Evolutionary conservation across 306 rosid species (phyloP), one percentile per base, ranked within the genome.

Genomic region (Vicia villosa): DNA sequence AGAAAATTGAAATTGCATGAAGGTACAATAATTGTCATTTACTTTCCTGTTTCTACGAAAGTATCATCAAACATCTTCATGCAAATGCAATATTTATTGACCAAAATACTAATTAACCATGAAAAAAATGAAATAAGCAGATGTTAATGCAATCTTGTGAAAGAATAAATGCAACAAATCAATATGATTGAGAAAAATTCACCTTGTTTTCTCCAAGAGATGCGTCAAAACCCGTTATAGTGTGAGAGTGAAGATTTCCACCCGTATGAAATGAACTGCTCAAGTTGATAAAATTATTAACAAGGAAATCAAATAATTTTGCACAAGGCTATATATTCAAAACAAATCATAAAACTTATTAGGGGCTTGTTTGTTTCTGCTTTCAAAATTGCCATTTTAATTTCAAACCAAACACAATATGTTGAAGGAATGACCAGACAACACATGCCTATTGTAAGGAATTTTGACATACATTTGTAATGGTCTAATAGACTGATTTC

Each of bases 131-230:
- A 17, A 59, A 40, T 4, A 15, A 21, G 47, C n/a, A 63, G 37
- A 16, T 5, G 16, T 47, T 34, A 9, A 42, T 17, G 54, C 36
- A 72, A 75, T 62, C 22, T 11, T 43, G 42, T 51, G n/a, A 24
- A 13, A 42, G 69, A 58, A 68, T 36, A 3, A 19, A 43, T 55
- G 68, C 7, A 77, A 68, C 28, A 64, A 47, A 61, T 62, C 38
- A 34, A 24, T 51, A 46, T 46, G 40, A 32, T 42, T 12, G 20
- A 9, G 50, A 68, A 20, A 38, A 21, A 24, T 14, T 50, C 81
- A 92, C 98, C 89, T 89, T 81, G 59, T 80, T 84, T 77, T 77
- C 87, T 7, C 81, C 83, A 2, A 73, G 66, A 9, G 81, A 67
- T 52, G 55, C 49, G 69, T 88, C 88, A 64, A 92, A 85, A 51